Base-by-base conservation (phyloP, 2,329 filamentous ascomycete genomes). In the Cytospora mali region DNA sequence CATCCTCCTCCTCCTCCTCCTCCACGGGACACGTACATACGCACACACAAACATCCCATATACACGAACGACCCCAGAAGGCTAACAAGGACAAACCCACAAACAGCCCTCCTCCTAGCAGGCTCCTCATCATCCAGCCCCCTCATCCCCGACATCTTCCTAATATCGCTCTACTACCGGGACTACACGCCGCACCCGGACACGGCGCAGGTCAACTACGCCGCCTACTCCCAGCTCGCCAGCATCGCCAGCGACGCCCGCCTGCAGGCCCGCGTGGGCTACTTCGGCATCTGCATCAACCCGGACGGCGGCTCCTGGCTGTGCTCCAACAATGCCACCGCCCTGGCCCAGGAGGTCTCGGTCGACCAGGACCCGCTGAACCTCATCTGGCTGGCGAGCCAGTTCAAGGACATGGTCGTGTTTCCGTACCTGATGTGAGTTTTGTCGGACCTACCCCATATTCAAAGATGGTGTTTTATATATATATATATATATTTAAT, bases 391-490 rank as follows among this genome's bases (percentile, higher is more conserved):
- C 86, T 99, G 61, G 94, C 95, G 27, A 89, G 90, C 70, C 96
- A 96, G 68, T 99, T 99, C 80, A 98, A 98, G 77, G 93, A 98
- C 76, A 94, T 93, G 78, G 95, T 99, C 74, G 94, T 99, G 51
- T 99, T 99, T 75, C 95, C 95, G 11, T 99, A 98, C 73, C 80
- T 99, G 23, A 89, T 99, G 90, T 95, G 76, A 81, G 91, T 81
- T 18, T 21, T 14, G 27, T 33, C 50, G 51, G 7, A 14, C 35
- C 31, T 28, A 28, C 6, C 6, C 14, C 39, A 9, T 7, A 7
- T 18, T 16, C 48, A 16, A 10, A 27, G 4, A 5, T 27, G n/a
- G n/a, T n/a, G n/a, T n/a, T n/a, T n/a, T n/a, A n/a, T n/a, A n/a
- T n/a, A n/a, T n/a, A n/a, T n/a, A n/a, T n/a, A n/a, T n/a, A n/a